Evolutionary conservation across 1,139 yeast species (phyloP), one percentile per base, ranked within the genome.

Genomic region (Geotrichum siamense): DNA sequence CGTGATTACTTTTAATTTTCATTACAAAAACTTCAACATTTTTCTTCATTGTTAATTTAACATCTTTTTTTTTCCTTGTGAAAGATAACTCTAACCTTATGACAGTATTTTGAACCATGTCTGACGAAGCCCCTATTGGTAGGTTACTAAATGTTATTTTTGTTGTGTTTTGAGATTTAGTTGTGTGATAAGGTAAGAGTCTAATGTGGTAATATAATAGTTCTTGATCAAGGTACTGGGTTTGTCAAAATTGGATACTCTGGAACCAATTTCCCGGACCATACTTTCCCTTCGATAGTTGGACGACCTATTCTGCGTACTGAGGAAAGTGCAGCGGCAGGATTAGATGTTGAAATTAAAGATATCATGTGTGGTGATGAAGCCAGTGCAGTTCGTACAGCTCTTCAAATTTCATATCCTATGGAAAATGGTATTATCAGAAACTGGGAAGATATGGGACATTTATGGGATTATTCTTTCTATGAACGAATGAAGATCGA

Each of bases 391-490:
- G 94, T 85, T 28, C 77, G 98, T 57, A 81, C 95, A 2, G 78
- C 89, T 55, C 74, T 91, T 50, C 96, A 91, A 65, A 79, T 91
- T 48, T 80, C 91, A 26, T 91, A 91, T 58, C 99, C 99, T 19
- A 89, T 91, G 98, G 98, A 91, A 64, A 91, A 91, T 61, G 99
- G 99, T 58, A 86, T 93, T 57, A 89, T 91, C 63, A 82, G 82
- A 62, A 87, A 91, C 63, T 91, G 98, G 98, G 95, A 89, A 59
- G 98, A 91, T 62, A 91, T 93, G 97, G 95, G 86, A 57, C 93
- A 89, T 58, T 74, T 91, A 52, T 91, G 99, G 99, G 96, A 91
- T 67, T 91, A 91, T 65, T 93, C 97, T 21, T 91, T 91, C 64
- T 83, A 82, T 66, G 95, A 91, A 55, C 77, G 84, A 58, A 81